These are phyloP conservation scores for Allium cepa DNA, from an alignment of 106 monocot species.

Conservation along the genomic window DNA sequence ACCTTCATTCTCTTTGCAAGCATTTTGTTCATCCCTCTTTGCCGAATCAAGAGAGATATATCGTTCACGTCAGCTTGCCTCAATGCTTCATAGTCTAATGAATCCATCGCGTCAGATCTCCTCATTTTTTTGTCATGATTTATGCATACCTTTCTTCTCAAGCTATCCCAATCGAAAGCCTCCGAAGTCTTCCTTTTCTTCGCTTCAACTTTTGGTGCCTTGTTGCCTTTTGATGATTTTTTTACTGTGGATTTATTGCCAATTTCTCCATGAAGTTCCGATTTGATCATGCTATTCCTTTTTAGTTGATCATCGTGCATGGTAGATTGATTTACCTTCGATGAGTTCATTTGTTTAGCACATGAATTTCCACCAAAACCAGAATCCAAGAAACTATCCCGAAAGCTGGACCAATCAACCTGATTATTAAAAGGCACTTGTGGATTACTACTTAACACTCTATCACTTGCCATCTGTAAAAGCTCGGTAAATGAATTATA, in stretches of 20 bases:
- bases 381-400: constrained; percentile 1
- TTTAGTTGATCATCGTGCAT: too few species aligned
- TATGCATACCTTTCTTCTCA: constrained; percentile 30
- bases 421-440: not conserved
- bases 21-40: constrained; percentile 87
- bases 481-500: constrained; percentile 56
- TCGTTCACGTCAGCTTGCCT: constrained; percentile 52
- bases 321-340: too few species aligned
- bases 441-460: constrained; percentile 7
- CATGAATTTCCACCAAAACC: too few species aligned
- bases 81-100: constrained; percentile 72
- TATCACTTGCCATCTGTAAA: constrained; percentile 37
- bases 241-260: too few species aligned
- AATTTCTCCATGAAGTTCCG: too few species aligned
- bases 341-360: too few species aligned
- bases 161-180: constrained; percentile 63
- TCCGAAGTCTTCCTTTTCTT: constrained; percentile 25
- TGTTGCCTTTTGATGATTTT: not conserved
- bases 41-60: constrained; percentile 60
- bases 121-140: constrained; percentile 33
- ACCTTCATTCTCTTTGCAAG: constrained; percentile 88
- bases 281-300: too few species aligned
- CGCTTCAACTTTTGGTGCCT: constrained; percentile 17
- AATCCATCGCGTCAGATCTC: constrained; percentile 42
- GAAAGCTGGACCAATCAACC: not conserved